A percentile compares a stretch with the other conserved stretches of the same genome.
phyloP scores from a whole-genome alignment of 148 eudicot species.

The Tetragonia tetragonoides region DNA sequence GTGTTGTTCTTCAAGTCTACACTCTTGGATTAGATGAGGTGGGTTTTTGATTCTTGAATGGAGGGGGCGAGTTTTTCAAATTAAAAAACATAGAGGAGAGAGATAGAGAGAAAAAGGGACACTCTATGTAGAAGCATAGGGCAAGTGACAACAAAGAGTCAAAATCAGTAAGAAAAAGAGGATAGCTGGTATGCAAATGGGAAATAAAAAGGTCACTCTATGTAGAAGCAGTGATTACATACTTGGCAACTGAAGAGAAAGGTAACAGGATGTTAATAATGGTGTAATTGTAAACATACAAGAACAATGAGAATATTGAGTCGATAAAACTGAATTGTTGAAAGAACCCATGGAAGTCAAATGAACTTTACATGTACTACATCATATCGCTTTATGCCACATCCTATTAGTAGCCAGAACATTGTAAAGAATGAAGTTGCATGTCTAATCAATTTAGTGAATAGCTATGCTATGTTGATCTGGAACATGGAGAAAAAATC shows the following conservation, averaged over 20 bases:
- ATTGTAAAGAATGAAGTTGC: not conserved
- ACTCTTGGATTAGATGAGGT: too few species aligned
- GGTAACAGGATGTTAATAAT: constrained; percentile 11
- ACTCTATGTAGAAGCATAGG: too few species aligned
- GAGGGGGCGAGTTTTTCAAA: too few species aligned
- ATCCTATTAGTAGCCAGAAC: not conserved
- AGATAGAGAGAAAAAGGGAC: too few species aligned
- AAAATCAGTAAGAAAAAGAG: constrained; percentile 6
- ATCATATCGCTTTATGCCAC: not conserved
- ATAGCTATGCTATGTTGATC: not conserved
- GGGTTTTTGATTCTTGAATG: too few species aligned
- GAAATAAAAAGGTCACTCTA: not conserved
- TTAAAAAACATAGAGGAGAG: too few species aligned
- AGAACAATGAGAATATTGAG: not conserved
- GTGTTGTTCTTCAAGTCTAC: too few species aligned
- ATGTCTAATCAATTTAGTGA: not conserved
- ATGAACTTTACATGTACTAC: constrained; percentile 3
- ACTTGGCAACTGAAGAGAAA: not conserved
- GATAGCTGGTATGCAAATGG: not conserved
- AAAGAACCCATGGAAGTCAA: not conserved
- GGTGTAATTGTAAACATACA: not conserved
- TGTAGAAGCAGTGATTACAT: not conserved
- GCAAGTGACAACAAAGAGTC: constrained; percentile 18
- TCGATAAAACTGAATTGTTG: constrained; percentile 19
- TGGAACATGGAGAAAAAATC: not conserved